Evolutionary conservation across 169 alveolate genomes (phyloP).

Genomic region (Cryptosporidium muris): DNA sequence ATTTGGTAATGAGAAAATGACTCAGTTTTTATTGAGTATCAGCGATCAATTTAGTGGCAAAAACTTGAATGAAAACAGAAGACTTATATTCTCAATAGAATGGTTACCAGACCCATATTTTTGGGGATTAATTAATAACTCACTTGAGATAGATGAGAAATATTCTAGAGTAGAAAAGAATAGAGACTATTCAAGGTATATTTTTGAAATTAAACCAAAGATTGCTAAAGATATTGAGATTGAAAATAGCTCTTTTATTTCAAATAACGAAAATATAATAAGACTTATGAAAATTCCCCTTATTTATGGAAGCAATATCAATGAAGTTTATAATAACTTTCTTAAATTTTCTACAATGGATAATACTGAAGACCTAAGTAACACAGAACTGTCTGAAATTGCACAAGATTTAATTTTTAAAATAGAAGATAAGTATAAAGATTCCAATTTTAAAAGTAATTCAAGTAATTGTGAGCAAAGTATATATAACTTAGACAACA

Average conservation of each 20-base stretch:
- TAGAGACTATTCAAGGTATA: too few relatives aligned
- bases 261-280: constrained; percentile 6
- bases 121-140: too few relatives aligned
- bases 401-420: background rate
- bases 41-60: too few relatives aligned
- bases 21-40: too few relatives aligned
- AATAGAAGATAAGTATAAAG: background rate
- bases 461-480: background rate
- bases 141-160: too few relatives aligned
- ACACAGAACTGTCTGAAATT: background rate
- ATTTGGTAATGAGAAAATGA: too few relatives aligned
- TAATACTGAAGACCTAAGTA: background rate
- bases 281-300: constrained; percentile 31
- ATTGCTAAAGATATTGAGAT: background rate
- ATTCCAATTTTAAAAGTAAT: too few relatives aligned
- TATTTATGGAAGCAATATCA: background rate
- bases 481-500: background rate
- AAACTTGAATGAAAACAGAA: background rate
- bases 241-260: background rate
- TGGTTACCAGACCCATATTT: too few relatives aligned
- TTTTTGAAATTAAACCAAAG: too few relatives aligned
- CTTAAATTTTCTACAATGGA: background rate
- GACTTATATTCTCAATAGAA: background rate
- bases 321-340: background rate
- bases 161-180: too few relatives aligned